Percentiles rank a stretch among this genome's conserved stretches.
These are phyloP conservation scores for Carex myosuroides DNA, from an alignment of 176 grass and related monocot genomes.

Conservation along the genomic window DNA sequence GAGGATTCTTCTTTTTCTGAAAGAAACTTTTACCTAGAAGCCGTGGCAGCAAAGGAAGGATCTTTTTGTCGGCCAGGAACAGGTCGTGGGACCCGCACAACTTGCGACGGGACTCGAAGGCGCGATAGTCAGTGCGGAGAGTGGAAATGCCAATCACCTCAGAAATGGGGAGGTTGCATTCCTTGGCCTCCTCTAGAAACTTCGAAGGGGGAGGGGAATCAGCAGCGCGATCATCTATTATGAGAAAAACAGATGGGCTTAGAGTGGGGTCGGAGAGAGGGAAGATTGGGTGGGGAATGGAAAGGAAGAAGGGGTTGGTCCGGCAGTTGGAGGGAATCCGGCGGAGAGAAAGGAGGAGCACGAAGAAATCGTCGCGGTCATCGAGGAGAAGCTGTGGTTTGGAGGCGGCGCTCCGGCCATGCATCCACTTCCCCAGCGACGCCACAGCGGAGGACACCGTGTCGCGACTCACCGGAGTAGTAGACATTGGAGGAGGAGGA, in stretches of 20 bases:
- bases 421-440: slow-evolving; percentile 17
- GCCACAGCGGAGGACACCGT: neutral
- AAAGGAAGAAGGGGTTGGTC: slow-evolving; percentile 12
- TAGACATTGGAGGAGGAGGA: neutral
- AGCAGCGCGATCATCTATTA: neutral
- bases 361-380: slow-evolving; percentile 15
- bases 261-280: neutral
- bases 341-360: slow-evolving; percentile 14
- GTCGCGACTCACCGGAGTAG: neutral
- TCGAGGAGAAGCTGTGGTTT: slow-evolving; percentile 16
- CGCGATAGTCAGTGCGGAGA: slow-evolving; percentile 59
- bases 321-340: neutral
- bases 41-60: slow-evolving; percentile 69
- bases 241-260: neutral
- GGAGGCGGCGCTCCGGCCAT: neutral
- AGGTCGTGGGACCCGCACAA: slow-evolving; percentile 67
- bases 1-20: slow-evolving; percentile 39
- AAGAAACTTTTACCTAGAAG: slow-evolving; percentile 79
- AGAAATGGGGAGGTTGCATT: slow-evolving; percentile 38
- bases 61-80: slow-evolving; percentile 74
- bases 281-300: slow-evolving; percentile 7
- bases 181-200: slow-evolving; percentile 41
- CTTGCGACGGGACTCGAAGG: slow-evolving; percentile 68
- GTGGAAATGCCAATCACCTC: slow-evolving; percentile 53
- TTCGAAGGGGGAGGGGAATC: neutral